Evolutionary conservation across 768 basidiomycete species (phyloP).

Genomic region (Brasilioporus rufonigricans): DNA sequence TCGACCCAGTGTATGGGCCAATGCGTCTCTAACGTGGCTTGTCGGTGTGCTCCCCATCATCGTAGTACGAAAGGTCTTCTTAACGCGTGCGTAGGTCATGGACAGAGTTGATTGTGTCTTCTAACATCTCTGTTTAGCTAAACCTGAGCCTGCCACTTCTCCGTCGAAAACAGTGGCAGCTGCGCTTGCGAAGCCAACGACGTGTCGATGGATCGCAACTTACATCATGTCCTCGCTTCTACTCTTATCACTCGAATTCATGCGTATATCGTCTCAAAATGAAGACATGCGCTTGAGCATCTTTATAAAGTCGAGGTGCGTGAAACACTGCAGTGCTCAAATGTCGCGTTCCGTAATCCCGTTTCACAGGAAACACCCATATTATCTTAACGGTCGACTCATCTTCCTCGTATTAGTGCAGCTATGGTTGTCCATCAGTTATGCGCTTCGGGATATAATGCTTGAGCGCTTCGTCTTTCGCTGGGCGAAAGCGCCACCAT

Average conservation of each 20-base stretch:
- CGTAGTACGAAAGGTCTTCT: conserved; percentile 54
- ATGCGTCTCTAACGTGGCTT: conserved; percentile 46
- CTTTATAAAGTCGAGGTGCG: conserved; percentile 67
- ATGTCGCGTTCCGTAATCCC: neutral
- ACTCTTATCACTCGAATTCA: conserved; percentile 44
- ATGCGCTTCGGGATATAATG: conserved; percentile 56
- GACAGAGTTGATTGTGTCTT: neutral
- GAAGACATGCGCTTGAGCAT: conserved; percentile 46
- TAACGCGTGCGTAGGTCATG: conserved; percentile 51
- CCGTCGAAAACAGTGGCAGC: conserved; percentile 47
- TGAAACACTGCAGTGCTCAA: conserved; percentile 5
- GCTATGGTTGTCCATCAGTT: conserved; percentile 43
- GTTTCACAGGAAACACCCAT: conserved; percentile 63
- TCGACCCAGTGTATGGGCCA: conserved; percentile 42
- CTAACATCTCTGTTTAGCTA: conserved; percentile 33
- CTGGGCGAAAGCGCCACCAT: conserved; percentile 32
- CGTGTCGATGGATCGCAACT: conserved; percentile 41
- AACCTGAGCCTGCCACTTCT: conserved; percentile 48
- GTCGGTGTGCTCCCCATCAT: conserved; percentile 54
- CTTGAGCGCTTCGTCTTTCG: conserved; percentile 56
- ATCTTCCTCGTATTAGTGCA: conserved; percentile 61
- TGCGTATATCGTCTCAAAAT: conserved; percentile 24
- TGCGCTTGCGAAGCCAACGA: conserved; percentile 47
- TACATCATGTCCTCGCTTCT: conserved; percentile 48
- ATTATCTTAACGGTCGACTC: conserved; percentile 67